These are phyloP conservation scores for Zoysia japonica DNA, from an alignment of 176 grass and related monocot species.

Conservation along the genomic window DNA sequence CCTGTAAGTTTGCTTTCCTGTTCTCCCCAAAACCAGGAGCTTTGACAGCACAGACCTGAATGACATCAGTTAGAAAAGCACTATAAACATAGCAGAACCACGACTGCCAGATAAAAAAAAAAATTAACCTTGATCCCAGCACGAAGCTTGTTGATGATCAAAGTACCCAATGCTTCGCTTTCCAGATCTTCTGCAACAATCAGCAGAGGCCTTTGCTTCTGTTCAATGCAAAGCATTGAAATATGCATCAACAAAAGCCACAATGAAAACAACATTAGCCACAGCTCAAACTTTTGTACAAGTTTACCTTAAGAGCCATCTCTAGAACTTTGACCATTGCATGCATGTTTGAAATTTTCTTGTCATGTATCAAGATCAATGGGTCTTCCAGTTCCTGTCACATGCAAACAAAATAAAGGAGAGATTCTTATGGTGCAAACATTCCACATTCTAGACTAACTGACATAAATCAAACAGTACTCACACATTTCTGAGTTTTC, in stretches of 20 bases:
- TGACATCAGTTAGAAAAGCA: slow-evolving; percentile 1
- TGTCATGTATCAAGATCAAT: slow-evolving; percentile 93
- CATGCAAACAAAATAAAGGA: neutral
- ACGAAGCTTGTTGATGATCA: slow-evolving; percentile 95
- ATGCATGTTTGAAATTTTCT: slow-evolving; percentile 79
- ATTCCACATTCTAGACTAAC: neutral
- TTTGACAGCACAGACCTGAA: slow-evolving; percentile 94
- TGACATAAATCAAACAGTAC: slow-evolving; percentile 21
- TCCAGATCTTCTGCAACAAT: slow-evolving; percentile 98
- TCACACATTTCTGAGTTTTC: slow-evolving; percentile 98
- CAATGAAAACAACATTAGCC: neutral
- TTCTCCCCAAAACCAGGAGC: slow-evolving; percentile 99
- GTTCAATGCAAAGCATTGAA: slow-evolving; percentile 24
- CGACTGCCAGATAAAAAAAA: neutral
- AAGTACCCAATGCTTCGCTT: slow-evolving; percentile 86
- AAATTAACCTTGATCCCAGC: slow-evolving; percentile 79
- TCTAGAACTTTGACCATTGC: slow-evolving; percentile 87
- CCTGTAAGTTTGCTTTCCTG: slow-evolving; percentile 86
- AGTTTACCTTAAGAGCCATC: slow-evolving; percentile 70
- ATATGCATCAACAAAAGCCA: neutral
- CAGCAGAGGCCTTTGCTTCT: slow-evolving; percentile 87
- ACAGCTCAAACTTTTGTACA: neutral
- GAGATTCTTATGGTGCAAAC: neutral
- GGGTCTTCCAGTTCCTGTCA: slow-evolving; percentile 83
- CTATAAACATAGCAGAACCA: neutral